These are phyloP conservation scores for Helichrysum umbraculigerum DNA, from an alignment of 129 eudicot species.

Conservation along the genomic window DNA sequence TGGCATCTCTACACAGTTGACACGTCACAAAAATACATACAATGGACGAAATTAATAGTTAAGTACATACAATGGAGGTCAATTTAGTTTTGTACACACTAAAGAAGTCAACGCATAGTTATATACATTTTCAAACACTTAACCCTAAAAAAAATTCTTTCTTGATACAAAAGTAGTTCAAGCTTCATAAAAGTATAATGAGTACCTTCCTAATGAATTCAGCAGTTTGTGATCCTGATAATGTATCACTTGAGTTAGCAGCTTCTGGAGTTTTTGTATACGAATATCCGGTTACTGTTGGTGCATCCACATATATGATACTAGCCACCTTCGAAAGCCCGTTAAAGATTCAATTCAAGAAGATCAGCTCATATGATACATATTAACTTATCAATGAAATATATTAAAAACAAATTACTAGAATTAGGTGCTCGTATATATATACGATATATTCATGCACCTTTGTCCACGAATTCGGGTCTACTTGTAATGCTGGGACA, in stretches of 20 bases:
- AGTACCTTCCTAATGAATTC: no score
- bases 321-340: slow-evolving; percentile 30
- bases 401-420: not conserved
- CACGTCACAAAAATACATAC: no score
- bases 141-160: no score
- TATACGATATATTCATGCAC: not conserved
- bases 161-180: no score
- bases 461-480: slow-evolving; percentile 7
- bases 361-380: not conserved
- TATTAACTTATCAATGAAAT: not conserved
- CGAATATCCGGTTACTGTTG: slow-evolving; percentile 39
- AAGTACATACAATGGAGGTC: no score
- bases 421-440: not conserved
- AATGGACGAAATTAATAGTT: no score
- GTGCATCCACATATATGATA: slow-evolving; percentile 42
- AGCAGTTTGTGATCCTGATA: slow-evolving; percentile 30
- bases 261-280: slow-evolving; percentile 28
- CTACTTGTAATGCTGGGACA: slow-evolving; percentile 2
- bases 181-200: no score
- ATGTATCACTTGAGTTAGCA: slow-evolving; percentile 25
- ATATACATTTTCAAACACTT: no score
- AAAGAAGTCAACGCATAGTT: no score
- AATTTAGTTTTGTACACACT: no score
- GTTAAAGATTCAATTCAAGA: not conserved
- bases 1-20: no score